A percentile compares a stretch with the other conserved stretches of the same genome.
Evolutionary conservation across 768 basidiomycete species (phyloP).

Genomic region (Pisolithus orientalis): DNA sequence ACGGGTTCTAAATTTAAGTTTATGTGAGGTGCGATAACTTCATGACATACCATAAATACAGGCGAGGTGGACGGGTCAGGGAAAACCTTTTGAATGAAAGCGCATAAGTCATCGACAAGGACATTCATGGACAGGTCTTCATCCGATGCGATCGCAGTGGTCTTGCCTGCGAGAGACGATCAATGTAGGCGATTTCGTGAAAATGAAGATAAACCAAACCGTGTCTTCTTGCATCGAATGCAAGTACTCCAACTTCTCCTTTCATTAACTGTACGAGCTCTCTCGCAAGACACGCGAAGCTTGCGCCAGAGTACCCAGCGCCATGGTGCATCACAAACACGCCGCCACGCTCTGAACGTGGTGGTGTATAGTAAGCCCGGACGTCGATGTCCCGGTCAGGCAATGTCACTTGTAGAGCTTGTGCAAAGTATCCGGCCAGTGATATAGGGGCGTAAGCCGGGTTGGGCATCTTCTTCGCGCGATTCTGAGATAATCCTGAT

Average conservation of each 20-base stretch:
- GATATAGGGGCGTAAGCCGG: conserved; percentile 73
- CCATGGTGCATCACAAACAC: conserved; percentile 94
- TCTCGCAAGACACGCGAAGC: conserved; percentile 88
- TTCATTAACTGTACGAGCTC: conserved; percentile 54
- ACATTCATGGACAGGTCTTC: conserved; percentile 57
- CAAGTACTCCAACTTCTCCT: conserved; percentile 75
- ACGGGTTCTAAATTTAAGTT: not conserved
- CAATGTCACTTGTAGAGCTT: conserved; percentile 75
- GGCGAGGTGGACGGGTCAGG: conserved; percentile 59
- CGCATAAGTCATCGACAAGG: conserved; percentile 69
- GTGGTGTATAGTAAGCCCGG: conserved; percentile 80
- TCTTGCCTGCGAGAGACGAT: conserved; percentile 16
- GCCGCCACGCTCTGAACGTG: conserved; percentile 41
- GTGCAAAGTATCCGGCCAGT: conserved; percentile 66
- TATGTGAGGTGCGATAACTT: not conserved
- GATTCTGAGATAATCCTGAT: conserved; percentile 21
- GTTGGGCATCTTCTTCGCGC: conserved; percentile 38
- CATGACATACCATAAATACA: conserved; percentile 57
- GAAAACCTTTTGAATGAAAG: conserved; percentile 62
- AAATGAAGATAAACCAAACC: conserved; percentile 42
- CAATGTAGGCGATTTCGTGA: not conserved
- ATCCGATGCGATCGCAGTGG: conserved; percentile 16
- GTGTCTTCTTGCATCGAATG: conserved; percentile 81
- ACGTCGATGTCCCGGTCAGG: conserved; percentile 55
- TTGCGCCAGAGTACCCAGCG: conserved; percentile 85